phyloP scores from a whole-genome alignment of 345 rosid species.

The Cardamine occulta region DNA sequence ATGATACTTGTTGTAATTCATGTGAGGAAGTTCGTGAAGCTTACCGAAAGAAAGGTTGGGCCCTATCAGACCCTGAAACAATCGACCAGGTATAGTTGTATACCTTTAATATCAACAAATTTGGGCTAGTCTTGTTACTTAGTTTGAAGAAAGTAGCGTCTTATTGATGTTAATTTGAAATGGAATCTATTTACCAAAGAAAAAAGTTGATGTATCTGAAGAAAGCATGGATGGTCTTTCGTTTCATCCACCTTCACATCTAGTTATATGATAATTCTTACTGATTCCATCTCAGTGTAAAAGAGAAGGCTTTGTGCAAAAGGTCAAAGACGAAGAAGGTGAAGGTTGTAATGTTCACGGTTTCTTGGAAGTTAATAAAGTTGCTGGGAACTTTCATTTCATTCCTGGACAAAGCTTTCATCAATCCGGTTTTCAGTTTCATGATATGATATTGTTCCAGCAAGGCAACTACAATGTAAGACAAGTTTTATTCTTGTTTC shows the following conservation, averaged over 20 bases:
- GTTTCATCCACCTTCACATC: conserved; percentile 4
- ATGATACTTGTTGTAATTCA: conserved; percentile 80
- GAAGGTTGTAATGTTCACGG: conserved; percentile 90
- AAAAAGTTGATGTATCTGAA: background rate
- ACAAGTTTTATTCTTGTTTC: conserved; percentile 14
- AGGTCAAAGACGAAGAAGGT: conserved; percentile 81
- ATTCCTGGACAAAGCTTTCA: conserved; percentile 83
- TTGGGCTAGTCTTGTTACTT: conserved; percentile 5
- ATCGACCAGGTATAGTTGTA: conserved; percentile 69
- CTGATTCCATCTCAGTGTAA: conserved; percentile 59
- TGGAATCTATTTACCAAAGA: background rate
- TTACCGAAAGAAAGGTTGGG: conserved; percentile 89
- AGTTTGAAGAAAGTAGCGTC: background rate
- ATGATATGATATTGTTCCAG: conserved; percentile 69
- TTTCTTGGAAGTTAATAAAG: conserved; percentile 85
- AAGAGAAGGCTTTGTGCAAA: conserved; percentile 87
- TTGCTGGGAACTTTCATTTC: conserved; percentile 91
- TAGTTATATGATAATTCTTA: conserved; percentile 1
- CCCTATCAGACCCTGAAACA: conserved; percentile 62
- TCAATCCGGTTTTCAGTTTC: conserved; percentile 66
- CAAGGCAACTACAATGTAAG: conserved; percentile 80
- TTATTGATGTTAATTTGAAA: background rate
- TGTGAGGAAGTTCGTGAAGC: conserved; percentile 96
- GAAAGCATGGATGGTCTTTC: background rate
- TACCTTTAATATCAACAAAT: background rate